These are phyloP conservation scores for Tetrahymena thermophila DNA, from an alignment of 73 alveolate species.

Conservation along the genomic window DNA sequence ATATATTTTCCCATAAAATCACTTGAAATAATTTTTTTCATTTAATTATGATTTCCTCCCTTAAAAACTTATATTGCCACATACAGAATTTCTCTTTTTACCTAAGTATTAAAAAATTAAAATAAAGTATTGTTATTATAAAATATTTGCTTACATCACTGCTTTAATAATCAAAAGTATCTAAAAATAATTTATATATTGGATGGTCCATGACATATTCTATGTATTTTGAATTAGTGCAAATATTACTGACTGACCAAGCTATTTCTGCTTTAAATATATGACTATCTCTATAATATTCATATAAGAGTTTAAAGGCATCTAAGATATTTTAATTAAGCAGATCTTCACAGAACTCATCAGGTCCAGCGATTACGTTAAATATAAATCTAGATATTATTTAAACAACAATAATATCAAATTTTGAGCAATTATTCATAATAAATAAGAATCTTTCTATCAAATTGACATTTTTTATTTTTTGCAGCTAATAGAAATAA, in stretches of 20 bases:
- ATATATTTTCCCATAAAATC: background rate
- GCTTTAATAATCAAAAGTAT: background rate
- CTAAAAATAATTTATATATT: background rate
- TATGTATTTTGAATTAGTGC: background rate
- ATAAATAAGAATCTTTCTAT: background rate
- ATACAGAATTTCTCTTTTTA: background rate
- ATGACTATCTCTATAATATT: background rate
- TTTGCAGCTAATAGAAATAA: background rate
- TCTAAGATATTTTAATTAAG: background rate
- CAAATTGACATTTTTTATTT: background rate
- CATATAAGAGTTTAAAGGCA: background rate
- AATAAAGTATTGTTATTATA: background rate
- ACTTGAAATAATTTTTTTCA: background rate
- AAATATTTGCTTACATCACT: background rate
- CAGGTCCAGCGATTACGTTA: background rate
- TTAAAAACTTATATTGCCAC: background rate
- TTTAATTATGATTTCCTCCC: background rate
- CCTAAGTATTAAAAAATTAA: background rate
- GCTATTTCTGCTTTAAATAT: background rate
- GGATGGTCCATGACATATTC: background rate
- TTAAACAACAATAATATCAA: background rate
- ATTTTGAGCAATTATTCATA: background rate
- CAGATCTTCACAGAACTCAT: background rate
- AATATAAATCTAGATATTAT: background rate
- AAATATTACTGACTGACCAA: background rate